Conservation (phyloP, 768 basidiomycete species). For the Cystofilobasidium macerans region DNA sequence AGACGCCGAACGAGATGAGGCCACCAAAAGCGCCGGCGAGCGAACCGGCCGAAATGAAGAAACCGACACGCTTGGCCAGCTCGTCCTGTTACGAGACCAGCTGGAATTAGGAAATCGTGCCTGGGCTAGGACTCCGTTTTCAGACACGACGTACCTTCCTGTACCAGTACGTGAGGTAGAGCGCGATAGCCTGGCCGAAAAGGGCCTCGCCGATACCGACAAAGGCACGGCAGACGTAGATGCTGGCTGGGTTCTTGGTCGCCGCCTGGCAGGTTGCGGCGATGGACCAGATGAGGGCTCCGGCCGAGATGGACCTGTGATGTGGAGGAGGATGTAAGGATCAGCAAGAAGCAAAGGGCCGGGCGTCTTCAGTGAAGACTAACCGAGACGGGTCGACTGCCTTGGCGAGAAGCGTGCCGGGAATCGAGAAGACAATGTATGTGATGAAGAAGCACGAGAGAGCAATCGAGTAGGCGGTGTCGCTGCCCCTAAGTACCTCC, state of each 20-base stretch:
- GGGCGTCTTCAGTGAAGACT: too few species aligned
- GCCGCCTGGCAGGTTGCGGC: conserved; percentile 39
- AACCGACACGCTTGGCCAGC: conserved; percentile 34
- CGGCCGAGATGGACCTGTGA: conserved; percentile 38
- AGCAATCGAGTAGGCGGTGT: conserved; percentile 38
- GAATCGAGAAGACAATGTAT: conserved; percentile 38
- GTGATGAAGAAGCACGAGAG: conserved; percentile 31
- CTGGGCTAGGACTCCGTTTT: too few species aligned
- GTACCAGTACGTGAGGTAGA: conserved; percentile 30
- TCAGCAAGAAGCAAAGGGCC: too few species aligned
- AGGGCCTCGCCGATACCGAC: conserved; percentile 31
- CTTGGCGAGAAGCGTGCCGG: conserved; percentile 40
- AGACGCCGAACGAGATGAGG: conserved; percentile 23
- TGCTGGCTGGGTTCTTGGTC: conserved; percentile 9
- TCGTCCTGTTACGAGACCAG: background rate
- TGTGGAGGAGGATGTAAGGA: too few species aligned
- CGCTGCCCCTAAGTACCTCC: conserved; percentile 34
- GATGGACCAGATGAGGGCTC: conserved; percentile 40
- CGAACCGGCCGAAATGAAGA: conserved; percentile 40
- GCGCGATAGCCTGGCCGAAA: conserved; percentile 28
- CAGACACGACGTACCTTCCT: too few species aligned
- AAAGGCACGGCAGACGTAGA: conserved; percentile 35
- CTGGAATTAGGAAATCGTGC: background rate
- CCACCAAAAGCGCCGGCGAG: conserved; percentile 29
- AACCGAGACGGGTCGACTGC: conserved; percentile 37